Base-by-base conservation (phyloP, 208 protist species). In the Leishmania amazonensis region DNA sequence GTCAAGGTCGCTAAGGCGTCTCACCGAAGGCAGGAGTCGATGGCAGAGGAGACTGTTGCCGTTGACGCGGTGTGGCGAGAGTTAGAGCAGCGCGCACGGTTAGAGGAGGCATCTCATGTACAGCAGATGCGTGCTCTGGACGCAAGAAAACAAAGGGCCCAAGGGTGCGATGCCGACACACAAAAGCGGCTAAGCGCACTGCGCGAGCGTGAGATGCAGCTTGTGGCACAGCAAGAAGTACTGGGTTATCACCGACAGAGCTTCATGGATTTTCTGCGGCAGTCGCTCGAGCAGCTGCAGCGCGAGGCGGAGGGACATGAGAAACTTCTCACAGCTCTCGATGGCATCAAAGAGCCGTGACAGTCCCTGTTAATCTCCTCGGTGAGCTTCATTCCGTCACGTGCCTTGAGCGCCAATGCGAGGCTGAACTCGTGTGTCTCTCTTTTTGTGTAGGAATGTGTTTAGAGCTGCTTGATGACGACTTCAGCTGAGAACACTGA, bases 61-160 rank as follows among this genome's bases (percentile, higher is more conserved):
- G 68, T 81, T 35, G 81, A 73, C 42, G 71, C 54, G 21, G 68
- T 47, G 70, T 85, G 76, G 64, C 68, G 21, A 28, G 76, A 76
- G 60, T 81, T 79, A 67, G 84, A 76, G 57, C 70, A 57, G 75
- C 74, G 78, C 42, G 75, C 38, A 42, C 15, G 78, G 75, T 73
- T 83, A 42, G 84, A 85, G 65, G 86, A 84, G 19, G 81, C 84
- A 15, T 65, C 83, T 28, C 77, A 87, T 47, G 81, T 51, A 9
- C 76, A 89, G 17, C 79, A 85, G 62, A 79, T 88, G 67, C 80
- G 81, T 13, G 58, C 82, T 2, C 64, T 89, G 38, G 81, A 89
- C 5, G 79, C 76, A 60, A 65, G 80, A 53, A 74, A 83, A 57
- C 71, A 87, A 53, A 68, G 85, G 24, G 54, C 86, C 31, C 62